Evolutionary conservation across 2,329 filamentous ascomycete species (phyloP), one percentile per base, ranked within the genome.

Genomic region (Colletotrichum sp.): DNA sequence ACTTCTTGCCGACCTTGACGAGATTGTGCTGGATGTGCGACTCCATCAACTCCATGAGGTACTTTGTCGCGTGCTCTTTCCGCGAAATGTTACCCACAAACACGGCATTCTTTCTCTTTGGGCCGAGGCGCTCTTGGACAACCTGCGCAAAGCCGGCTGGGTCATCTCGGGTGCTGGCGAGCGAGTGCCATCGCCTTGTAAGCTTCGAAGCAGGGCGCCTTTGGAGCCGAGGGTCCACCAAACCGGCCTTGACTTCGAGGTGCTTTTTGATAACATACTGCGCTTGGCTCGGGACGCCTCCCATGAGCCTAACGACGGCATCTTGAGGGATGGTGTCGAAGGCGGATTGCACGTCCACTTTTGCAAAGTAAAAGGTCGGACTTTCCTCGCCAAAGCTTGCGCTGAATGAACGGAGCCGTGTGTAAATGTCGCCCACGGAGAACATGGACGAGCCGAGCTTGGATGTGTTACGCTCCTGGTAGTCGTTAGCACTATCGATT

Each of bases 271-370:
- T 89, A 9, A 89, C 89, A 81, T 99, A 99, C 26, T 87, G 85
- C 4, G 88, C 84, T 73, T 94, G 86, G 14, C 85, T 86, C 77
- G 83, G 91, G 77, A 90, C 91, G 68, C 81, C 92, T 73, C 77
- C 83, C 77, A 97, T 90, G 30, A 98, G 86, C 28, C 87, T 82
- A 38, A 98, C 81, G 21, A 98, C 87, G 1, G 92, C 91, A 30
- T 90, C 85, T 82, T 98, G 97, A 0, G 97, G 97, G 59, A 99
- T 98, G 0, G 94, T 98, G 83, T 99, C 97, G 82, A 98, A 99
- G 79, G 96, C 98, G 3, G 95, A 92, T 81, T 95, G 91, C 24
- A 99, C 96, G 81, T 99, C 97, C 14, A 98, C 88, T 82, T 99
- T 99, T 75, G 93, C 96, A 84, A 98, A 98, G 84, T 94, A 98